Evolutionary conservation across 768 basidiomycete species (phyloP).

Genomic region (Trametes cingulata): DNA sequence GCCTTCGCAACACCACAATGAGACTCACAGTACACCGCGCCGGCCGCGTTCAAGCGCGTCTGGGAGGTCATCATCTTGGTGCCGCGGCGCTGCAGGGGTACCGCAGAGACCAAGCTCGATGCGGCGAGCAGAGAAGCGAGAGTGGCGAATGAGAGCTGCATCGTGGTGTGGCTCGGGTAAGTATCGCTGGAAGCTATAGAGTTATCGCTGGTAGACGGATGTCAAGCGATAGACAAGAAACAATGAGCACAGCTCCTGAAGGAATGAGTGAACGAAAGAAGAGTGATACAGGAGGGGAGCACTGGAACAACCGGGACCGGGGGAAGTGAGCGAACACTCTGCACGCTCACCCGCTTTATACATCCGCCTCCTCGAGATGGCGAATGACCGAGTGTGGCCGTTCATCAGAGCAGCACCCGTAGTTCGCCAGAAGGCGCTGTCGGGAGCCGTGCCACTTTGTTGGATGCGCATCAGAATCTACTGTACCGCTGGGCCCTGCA

Average conservation of each 20-base stretch:
- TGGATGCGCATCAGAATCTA: not conserved
- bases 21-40: conserved; percentile 17
- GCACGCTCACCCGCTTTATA: not conserved
- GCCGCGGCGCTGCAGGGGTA: conserved; percentile 8
- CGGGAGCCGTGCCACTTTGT: not conserved
- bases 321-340: conserved; percentile 5
- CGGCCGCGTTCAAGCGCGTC: conserved; percentile 11
- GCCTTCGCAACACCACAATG: not conserved
- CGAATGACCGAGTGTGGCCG: too few relatives aligned
- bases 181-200: not conserved
- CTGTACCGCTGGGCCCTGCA: too few relatives aligned
- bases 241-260: conserved; percentile 19
- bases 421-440: not conserved
- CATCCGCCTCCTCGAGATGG: not conserved
- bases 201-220: not conserved
- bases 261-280: not conserved
- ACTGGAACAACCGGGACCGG: conserved; percentile 4
- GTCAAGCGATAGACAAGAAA: not conserved
- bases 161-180: not conserved
- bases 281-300: not conserved
- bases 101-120: conserved; percentile 10
- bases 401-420: not conserved
- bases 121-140: conserved; percentile 12
- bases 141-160: conserved; percentile 10
- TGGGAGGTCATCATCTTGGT: conserved; percentile 15